Conservation (phyloP, 2,329 filamentous ascomycete genomes). For the Colletotrichum melonis region DNA sequence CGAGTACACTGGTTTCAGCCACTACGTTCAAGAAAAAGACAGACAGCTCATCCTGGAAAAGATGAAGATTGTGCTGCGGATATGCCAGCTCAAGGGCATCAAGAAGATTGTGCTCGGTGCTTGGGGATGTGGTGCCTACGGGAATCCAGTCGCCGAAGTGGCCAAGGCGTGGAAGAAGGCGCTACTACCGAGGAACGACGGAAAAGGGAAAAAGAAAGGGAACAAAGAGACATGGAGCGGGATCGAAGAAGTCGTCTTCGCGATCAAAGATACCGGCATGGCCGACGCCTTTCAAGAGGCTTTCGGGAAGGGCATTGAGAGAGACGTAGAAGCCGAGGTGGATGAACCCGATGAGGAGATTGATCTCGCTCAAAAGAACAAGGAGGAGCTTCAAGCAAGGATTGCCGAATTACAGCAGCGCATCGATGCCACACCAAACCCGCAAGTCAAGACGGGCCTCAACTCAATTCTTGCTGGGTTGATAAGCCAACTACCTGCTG, state of each 20-base stretch:
- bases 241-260: slow-evolving; percentile 67
- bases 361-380: slow-evolving; percentile 17
- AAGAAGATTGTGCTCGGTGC: slow-evolving; percentile 68
- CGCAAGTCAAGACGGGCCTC: slow-evolving; percentile 44
- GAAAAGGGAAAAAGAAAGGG: slow-evolving; percentile 37
- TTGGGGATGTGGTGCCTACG: slow-evolving; percentile 74
- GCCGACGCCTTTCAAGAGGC: slow-evolving; percentile 61
- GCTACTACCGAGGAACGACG: slow-evolving; percentile 37
- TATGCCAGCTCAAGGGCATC: slow-evolving; percentile 57
- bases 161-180: slow-evolving; percentile 62
- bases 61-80: slow-evolving; percentile 68
- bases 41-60: slow-evolving; percentile 62
- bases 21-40: slow-evolving; percentile 59
- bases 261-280: slow-evolving; percentile 64
- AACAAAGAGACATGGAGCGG: slow-evolving; percentile 51
- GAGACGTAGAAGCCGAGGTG: slow-evolving; percentile 40
- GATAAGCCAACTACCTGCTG: slow-evolving; percentile 38
- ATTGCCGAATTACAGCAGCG: slow-evolving; percentile 43
- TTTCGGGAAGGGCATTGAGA: slow-evolving; percentile 55
- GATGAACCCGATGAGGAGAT: slow-evolving; percentile 35
- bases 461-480: slow-evolving; percentile 41
- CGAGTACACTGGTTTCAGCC: slow-evolving; percentile 43
- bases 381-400: slow-evolving; percentile 42
- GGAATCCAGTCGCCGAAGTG: slow-evolving; percentile 70
- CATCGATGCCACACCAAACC: slow-evolving; percentile 38